Evolutionary conservation across 1,284 basidiomycete genomes (phyloP).

Genomic region (Leccinum angustisporum): DNA sequence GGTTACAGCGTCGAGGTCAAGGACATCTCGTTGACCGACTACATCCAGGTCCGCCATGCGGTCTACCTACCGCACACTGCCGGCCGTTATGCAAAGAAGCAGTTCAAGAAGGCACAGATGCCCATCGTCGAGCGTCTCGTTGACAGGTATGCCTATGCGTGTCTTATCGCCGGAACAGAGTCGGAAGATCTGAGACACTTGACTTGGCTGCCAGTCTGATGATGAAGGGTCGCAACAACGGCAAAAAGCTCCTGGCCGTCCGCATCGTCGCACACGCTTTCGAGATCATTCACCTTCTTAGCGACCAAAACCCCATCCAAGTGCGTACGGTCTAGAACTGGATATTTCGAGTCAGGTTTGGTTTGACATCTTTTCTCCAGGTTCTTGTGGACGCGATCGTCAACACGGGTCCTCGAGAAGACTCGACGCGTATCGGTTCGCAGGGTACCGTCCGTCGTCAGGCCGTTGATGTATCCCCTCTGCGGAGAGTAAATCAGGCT

Average conservation of each 20-base stretch:
- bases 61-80: conserved; percentile 99
- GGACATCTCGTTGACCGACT: conserved; percentile 98
- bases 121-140: conserved; percentile 99
- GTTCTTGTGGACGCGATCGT: conserved; percentile 97
- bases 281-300: conserved; percentile 99
- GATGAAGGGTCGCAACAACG: conserved; percentile 99
- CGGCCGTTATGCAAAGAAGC: conserved; percentile 99
- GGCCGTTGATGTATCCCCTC: conserved; percentile 99
- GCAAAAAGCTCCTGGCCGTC: conserved; percentile 99
- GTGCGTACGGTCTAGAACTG: conserved; percentile 42
- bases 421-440: conserved; percentile 99
- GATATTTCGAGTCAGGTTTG: not conserved
- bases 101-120: conserved; percentile 99
- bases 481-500: conserved; percentile 98
- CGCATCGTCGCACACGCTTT: conserved; percentile 99
- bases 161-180: not conserved
- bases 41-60: conserved; percentile 98
- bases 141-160: conserved; percentile 70
- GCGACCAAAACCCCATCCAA: conserved; percentile 99
- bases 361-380: conserved; percentile 35
- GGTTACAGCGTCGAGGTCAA: conserved; percentile 88
- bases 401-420: conserved; percentile 99
- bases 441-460: conserved; percentile 99
- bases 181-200: conserved; percentile 3
- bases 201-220: conserved; percentile 64